phyloP scores from a whole-genome alignment of 2,329 filamentous ascomycete species.

The Periconia sp. region DNA sequence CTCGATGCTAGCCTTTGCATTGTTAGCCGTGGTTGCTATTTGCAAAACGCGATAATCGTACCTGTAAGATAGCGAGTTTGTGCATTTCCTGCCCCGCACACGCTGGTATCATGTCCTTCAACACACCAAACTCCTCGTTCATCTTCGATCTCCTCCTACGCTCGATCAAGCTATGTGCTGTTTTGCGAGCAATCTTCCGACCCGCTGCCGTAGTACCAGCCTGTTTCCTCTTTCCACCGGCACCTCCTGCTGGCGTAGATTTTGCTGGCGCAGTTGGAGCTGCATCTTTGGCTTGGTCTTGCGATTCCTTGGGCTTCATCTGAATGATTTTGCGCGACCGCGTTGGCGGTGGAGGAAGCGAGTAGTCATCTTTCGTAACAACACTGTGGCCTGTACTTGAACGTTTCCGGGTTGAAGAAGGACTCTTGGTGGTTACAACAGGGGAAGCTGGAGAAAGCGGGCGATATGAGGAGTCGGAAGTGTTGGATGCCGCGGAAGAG shows the following conservation, averaged over 20 bases:
- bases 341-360: slow-evolving; percentile 89
- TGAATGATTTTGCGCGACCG: slow-evolving; percentile 96
- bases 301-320: slow-evolving; percentile 74
- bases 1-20: slow-evolving; percentile 83
- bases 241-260: slow-evolving; percentile 22
- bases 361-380: slow-evolving; percentile 69
- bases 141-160: slow-evolving; percentile 90
- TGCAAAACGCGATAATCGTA: slow-evolving; percentile 44
- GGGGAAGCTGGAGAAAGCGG: slow-evolving; percentile 52
- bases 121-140: slow-evolving; percentile 95
- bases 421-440: slow-evolving; percentile 34
- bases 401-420: slow-evolving; percentile 38
- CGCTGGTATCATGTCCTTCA: slow-evolving; percentile 95
- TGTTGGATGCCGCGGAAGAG: slow-evolving; percentile 55
- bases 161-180: slow-evolving; percentile 94
- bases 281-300: slow-evolving; percentile 29
- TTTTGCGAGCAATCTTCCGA: slow-evolving; percentile 94
- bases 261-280: slow-evolving; percentile 29
- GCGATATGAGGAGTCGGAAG: slow-evolving; percentile 60
- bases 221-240: slow-evolving; percentile 75
- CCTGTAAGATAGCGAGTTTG: slow-evolving; percentile 93
- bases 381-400: slow-evolving; percentile 39
- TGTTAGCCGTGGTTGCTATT: slow-evolving; percentile 4
- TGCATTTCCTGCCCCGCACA: slow-evolving; percentile 97
- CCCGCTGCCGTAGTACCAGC: slow-evolving; percentile 79